Evolutionary conservation across 139 green algal species (phyloP).

Genomic region (Chlamydomonas asymmetrica): DNA sequence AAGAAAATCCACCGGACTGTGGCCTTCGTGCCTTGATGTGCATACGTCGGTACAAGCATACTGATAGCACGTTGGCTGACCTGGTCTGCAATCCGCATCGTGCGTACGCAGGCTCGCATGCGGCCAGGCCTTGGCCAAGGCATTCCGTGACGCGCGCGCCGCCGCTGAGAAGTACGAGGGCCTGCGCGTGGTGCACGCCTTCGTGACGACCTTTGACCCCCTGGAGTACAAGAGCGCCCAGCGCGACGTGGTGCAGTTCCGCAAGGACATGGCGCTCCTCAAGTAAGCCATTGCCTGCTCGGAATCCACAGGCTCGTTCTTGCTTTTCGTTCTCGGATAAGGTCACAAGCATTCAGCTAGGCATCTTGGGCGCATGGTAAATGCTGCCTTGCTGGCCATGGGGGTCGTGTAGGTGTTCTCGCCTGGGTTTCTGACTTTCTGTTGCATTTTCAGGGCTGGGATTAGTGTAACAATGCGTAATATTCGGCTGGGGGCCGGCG

Average conservation of each 20-base stretch:
- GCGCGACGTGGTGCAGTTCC: slow-evolving; percentile 50
- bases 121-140: slow-evolving; percentile 20
- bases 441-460: too few species aligned
- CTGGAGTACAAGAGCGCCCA: slow-evolving; percentile 26
- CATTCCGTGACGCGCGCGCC: slow-evolving; percentile 26
- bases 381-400: background rate
- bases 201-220: slow-evolving; percentile 32
- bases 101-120: slow-evolving; percentile 31
- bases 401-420: too few species aligned
- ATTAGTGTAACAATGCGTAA: too few species aligned
- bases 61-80: background rate
- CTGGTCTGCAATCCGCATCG: background rate
- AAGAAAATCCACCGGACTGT: too few species aligned
- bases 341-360: background rate
- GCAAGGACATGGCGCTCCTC: slow-evolving; percentile 51
- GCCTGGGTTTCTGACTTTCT: too few species aligned
- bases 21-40: too few species aligned
- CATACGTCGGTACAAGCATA: too few species aligned
- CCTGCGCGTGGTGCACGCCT: slow-evolving; percentile 43
- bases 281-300: slow-evolving; percentile 35
- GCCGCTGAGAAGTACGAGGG: slow-evolving; percentile 27
- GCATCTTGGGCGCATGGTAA: background rate
- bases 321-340: background rate
- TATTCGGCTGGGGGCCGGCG: too few species aligned
- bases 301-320: background rate